Base-by-base conservation (phyloP, 495 filamentous ascomycete species). In the Neurospora sp. region DNA sequence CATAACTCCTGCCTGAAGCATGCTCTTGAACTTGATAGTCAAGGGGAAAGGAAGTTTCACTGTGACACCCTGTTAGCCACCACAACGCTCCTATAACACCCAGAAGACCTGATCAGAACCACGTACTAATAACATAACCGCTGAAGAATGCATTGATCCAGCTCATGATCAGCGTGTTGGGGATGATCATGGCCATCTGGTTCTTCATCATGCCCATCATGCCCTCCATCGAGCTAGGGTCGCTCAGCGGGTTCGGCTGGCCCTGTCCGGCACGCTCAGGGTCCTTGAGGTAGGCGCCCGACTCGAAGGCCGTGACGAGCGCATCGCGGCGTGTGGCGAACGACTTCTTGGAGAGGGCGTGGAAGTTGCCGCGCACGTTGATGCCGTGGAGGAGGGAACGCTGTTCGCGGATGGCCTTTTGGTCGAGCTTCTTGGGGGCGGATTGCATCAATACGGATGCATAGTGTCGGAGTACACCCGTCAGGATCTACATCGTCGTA, bases 151-250 rank as follows among this genome's bases (percentile, higher is more conserved):
- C 94, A 85, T 98, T 99, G 77, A 99, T 98, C 96, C 96, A 99
- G 70, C 96, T 93, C 96, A 99, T 99, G 75, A 98, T 98, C 81
- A 98, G 82, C 5, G 94, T 98, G 81, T 99, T 97, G 68, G 96
- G 96, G 48, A 99, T 93, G 87, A 99, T 98, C 96, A 97, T 98
- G 75, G 95, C 94, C 93, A 99, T 97, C 78, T 99, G 97, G 70
- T 94, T 94, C 89, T 98, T 99, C 90, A 98, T 93, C 94, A 97
- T 97, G 72, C 95, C 95, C 96, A 98, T 98, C 95, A 98, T 98
- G 72, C 93, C 94, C 79, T 98, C 96, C 96, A 98, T 99, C 69
- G 92, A 94, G 69, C 90, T 92, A n/a, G 96, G 96, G 82, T 99
- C 96, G 41, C 91, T 92, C 92, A 98, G 94, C 22, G 96, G 96